Percentiles rank a stretch among this genome's conserved stretches.
These are phyloP conservation scores for Verbena officinalis DNA, from an alignment of 257 asterid species.

Conservation along the genomic window DNA sequence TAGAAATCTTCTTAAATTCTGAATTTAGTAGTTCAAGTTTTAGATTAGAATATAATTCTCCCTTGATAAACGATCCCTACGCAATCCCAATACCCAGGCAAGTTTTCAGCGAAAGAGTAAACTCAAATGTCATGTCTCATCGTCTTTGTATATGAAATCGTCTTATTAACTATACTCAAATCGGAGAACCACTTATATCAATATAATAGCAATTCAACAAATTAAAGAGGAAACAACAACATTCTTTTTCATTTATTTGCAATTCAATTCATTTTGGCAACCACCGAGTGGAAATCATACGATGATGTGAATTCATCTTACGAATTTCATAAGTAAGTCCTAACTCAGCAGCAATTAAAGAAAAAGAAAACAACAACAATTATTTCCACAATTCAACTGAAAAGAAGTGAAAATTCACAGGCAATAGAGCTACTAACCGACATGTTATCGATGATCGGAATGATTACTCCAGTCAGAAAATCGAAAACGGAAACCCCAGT, in stretches of 20 bases:
- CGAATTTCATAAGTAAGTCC: too few relatives aligned
- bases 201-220: constrained; percentile 2
- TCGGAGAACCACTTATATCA: too few relatives aligned
- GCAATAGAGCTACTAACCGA: constrained; percentile 40
- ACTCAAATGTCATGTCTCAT: too few relatives aligned
- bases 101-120: too few relatives aligned
- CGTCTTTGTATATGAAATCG: not conserved
- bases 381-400: too few relatives aligned
- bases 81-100: not conserved
- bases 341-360: too few relatives aligned
- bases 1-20: not conserved
- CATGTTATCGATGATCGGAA: constrained; percentile 27
- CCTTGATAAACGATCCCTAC: not conserved
- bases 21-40: constrained; percentile 20
- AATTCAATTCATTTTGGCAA: too few relatives aligned
- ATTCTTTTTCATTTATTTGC: too few relatives aligned
- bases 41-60: not conserved
- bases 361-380: too few relatives aligned
- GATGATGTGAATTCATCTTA: too few relatives aligned
- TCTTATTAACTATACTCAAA: not conserved
- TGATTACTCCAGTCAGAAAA: constrained; percentile 29
- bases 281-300: not conserved
- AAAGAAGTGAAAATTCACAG: not conserved
- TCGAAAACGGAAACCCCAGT: constrained; percentile 22
- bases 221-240: constrained; percentile 15